phyloP scores from a whole-genome alignment of 257 asterid species.

The Solanum paucissectum region DNA sequence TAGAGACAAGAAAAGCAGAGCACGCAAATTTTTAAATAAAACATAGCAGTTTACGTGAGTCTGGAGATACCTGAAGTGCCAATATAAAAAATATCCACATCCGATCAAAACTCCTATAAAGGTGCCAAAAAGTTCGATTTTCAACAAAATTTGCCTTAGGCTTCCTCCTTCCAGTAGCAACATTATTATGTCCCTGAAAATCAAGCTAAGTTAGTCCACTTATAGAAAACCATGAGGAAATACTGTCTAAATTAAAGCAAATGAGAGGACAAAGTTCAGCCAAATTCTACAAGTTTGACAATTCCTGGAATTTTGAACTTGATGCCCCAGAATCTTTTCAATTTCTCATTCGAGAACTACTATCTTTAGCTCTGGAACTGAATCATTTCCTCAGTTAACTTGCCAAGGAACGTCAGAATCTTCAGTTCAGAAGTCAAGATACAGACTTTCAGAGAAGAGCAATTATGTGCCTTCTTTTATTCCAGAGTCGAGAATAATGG shows the following conservation, averaged over 20 bases:
- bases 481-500: neutral
- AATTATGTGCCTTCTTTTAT: neutral
- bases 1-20: neutral
- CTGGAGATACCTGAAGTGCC: slow-evolving; percentile 69
- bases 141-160: slow-evolving; percentile 96
- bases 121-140: slow-evolving; percentile 94
- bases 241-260: neutral
- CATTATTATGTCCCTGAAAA: slow-evolving; percentile 39
- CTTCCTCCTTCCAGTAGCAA: slow-evolving; percentile 54
- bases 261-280: neutral
- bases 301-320: neutral
- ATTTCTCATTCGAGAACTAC: neutral
- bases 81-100: slow-evolving; percentile 86
- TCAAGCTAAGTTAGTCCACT: slow-evolving; percentile 11
- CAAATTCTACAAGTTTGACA: neutral
- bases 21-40: neutral
- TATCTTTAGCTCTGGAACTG: neutral
- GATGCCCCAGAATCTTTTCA: neutral
- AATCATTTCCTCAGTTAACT: neutral
- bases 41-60: neutral
- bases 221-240: neutral
- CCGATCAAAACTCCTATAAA: slow-evolving; percentile 89
- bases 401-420: neutral
- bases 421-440: neutral
- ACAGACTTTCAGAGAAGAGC: neutral